phyloP scores from a whole-genome alignment of 805 yeast species.

The Komagataella mondaviorum region DNA sequence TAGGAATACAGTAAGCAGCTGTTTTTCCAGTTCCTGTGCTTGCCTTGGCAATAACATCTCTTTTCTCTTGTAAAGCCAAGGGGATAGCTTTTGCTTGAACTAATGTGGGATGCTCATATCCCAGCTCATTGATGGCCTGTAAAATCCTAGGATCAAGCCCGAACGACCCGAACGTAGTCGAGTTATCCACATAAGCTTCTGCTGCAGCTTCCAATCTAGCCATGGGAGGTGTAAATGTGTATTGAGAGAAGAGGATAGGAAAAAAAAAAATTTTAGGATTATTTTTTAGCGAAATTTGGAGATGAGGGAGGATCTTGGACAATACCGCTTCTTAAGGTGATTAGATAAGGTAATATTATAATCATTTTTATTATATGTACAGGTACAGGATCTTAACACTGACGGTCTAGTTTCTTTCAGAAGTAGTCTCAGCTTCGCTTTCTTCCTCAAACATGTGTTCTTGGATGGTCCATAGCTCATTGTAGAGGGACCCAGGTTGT shows the following conservation, averaged over 20 bases:
- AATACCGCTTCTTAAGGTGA: not conserved
- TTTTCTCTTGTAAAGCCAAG: constrained; percentile 75
- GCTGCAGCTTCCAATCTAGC: constrained; percentile 32
- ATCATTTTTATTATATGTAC: not conserved
- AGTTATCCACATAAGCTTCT: constrained; percentile 58
- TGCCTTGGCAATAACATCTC: constrained; percentile 89
- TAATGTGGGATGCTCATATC: constrained; percentile 77
- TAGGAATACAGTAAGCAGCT: constrained; percentile 80
- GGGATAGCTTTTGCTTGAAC: constrained; percentile 91
- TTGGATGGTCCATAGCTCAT: constrained; percentile 84
- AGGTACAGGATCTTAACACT: not conserved
- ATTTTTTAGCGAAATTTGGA: not conserved
- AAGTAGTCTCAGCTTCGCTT: constrained; percentile 18
- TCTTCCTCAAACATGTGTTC: constrained; percentile 52
- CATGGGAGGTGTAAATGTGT: constrained; percentile 5
- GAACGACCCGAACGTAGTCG: constrained; percentile 59
- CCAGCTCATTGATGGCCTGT: constrained; percentile 73
- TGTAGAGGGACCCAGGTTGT: constrained; percentile 48
- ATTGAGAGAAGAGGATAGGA: not conserved
- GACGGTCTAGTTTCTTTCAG: not conserved
- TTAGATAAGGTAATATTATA: too few relatives aligned
- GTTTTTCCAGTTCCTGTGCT: constrained; percentile 96
- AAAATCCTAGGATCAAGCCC: constrained; percentile 70
- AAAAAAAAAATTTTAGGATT: not conserved
- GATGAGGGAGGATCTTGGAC: not conserved